Percentiles rank a stretch among this genome's conserved stretches.
Conservation (phyloP, 441 rosid species). For the Gossypium trilobum region DNA sequence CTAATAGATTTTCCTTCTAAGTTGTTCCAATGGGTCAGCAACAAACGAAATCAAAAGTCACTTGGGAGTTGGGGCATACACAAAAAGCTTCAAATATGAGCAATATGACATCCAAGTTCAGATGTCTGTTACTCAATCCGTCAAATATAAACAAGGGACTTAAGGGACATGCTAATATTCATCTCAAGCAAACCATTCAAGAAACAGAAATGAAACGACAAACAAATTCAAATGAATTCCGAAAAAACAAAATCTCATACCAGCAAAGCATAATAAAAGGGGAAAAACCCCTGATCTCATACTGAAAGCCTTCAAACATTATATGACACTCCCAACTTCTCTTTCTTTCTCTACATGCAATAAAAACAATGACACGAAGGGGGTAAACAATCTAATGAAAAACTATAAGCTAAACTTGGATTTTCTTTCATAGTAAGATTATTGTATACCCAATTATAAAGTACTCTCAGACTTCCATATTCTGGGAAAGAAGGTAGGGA, state of each 20-base stretch:
- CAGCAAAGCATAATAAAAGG: slow-evolving; percentile 22
- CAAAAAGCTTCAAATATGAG: background rate
- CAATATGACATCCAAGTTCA: background rate
- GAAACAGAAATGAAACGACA: background rate
- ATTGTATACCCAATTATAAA: slow-evolving; percentile 41
- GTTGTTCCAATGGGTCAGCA: background rate
- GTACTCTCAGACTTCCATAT: slow-evolving; percentile 35
- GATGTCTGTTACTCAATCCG: background rate
- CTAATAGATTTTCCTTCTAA: background rate
- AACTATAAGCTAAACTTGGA: slow-evolving; percentile 31
- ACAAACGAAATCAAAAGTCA: background rate
- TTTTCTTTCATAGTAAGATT: slow-evolving; percentile 29
- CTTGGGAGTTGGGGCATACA: background rate
- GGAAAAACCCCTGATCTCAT: slow-evolving; percentile 20
- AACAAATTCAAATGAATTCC: background rate
- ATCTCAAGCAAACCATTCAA: background rate
- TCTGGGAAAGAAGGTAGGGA: slow-evolving; percentile 31
- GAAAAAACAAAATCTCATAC: slow-evolving; percentile 16
- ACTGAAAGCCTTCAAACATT: slow-evolving; percentile 27
- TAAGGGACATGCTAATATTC: background rate
- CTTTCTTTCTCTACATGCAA: slow-evolving; percentile 28
- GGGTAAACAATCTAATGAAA: slow-evolving; percentile 32
- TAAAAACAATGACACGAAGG: slow-evolving; percentile 24
- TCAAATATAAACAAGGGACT: background rate
- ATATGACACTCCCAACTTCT: slow-evolving; percentile 25